Conservation (phyloP, 2,329 filamentous ascomycete genomes). For the Pseudodiploospora longispora region DNA sequence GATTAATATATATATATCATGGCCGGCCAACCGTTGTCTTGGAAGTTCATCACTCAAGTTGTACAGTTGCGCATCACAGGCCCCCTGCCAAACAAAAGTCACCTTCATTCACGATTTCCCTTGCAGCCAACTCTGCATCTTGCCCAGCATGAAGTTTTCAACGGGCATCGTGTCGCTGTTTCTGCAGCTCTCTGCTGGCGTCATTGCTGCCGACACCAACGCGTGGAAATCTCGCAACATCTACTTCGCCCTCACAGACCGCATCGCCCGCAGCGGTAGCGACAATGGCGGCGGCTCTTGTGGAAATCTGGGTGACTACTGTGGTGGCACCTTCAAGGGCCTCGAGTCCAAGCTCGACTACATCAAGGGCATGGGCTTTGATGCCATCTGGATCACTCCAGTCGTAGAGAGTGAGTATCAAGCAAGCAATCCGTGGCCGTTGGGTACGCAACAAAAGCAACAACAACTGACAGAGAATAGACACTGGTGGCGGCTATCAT, state of each 20-base stretch:
- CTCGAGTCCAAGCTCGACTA: slow-evolving; percentile 53
- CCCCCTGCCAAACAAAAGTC: too few relatives aligned
- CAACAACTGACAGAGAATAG: slow-evolving; percentile 12
- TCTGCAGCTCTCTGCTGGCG: slow-evolving; percentile 7
- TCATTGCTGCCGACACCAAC: slow-evolving; percentile 24
- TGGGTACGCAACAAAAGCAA: neutral
- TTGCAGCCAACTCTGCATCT: too few relatives aligned
- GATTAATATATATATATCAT: too few relatives aligned
- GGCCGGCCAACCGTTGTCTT: too few relatives aligned
- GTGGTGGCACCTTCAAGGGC: slow-evolving; percentile 53
- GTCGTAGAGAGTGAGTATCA: slow-evolving; percentile 35
- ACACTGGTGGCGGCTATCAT: slow-evolving; percentile 39
- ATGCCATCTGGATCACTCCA: slow-evolving; percentile 51
- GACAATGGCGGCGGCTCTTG: slow-evolving; percentile 37
- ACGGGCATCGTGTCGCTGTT: neutral
- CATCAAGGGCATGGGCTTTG: slow-evolving; percentile 53
- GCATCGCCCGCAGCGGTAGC: slow-evolving; percentile 38
- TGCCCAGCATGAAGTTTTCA: too few relatives aligned
- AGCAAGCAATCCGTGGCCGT: neutral
- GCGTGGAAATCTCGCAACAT: slow-evolving; percentile 48
- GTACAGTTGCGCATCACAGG: too few relatives aligned
- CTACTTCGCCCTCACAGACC: slow-evolving; percentile 51
- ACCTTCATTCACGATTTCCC: too few relatives aligned
- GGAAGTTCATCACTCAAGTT: too few relatives aligned
- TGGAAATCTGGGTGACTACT: slow-evolving; percentile 39